Conservation (phyloP, 2,329 filamentous ascomycete species). For the Aspergillus sp. region DNA sequence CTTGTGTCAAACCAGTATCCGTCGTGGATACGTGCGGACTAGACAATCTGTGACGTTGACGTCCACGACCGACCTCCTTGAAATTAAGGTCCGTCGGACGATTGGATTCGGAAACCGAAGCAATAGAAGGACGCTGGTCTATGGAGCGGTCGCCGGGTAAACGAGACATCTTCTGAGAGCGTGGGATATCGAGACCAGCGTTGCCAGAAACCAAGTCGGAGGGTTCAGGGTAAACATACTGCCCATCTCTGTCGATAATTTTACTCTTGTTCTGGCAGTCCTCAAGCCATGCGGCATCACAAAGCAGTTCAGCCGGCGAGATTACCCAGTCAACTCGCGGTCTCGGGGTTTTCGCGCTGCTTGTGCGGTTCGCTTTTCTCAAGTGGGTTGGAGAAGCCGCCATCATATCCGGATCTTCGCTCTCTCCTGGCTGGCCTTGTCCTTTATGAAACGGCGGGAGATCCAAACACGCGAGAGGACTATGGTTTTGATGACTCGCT, state of each 20-base stretch:
- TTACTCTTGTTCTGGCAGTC: slow-evolving; percentile 68
- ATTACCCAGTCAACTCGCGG: slow-evolving; percentile 78
- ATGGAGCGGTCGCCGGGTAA: not conserved
- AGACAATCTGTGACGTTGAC: slow-evolving; percentile 53
- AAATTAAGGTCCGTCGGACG: slow-evolving; percentile 28
- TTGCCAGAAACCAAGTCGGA: slow-evolving; percentile 14
- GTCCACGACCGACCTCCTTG: slow-evolving; percentile 45
- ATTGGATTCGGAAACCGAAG: slow-evolving; percentile 34
- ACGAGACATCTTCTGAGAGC: slow-evolving; percentile 5
- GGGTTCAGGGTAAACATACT: slow-evolving; percentile 50
- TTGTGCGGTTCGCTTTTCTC: slow-evolving; percentile 33
- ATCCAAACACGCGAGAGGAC: slow-evolving; percentile 35
- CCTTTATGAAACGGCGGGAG: slow-evolving; percentile 34
- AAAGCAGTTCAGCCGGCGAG: slow-evolving; percentile 73
- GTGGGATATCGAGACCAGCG: slow-evolving; percentile 5
- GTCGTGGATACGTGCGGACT: slow-evolving; percentile 44
- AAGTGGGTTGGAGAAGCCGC: slow-evolving; percentile 31
- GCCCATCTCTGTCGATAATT: slow-evolving; percentile 70
- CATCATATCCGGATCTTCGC: slow-evolving; percentile 16
- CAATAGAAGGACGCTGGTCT: slow-evolving; percentile 15
- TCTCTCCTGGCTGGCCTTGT: slow-evolving; percentile 9
- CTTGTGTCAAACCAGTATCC: slow-evolving; percentile 43
- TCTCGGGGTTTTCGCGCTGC: slow-evolving; percentile 53
- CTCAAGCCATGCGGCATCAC: slow-evolving; percentile 86
- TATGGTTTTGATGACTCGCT: slow-evolving; percentile 34